Evolutionary conservation across 257 asterid species (phyloP).

Genomic region (Penstemon barbatus): DNA sequence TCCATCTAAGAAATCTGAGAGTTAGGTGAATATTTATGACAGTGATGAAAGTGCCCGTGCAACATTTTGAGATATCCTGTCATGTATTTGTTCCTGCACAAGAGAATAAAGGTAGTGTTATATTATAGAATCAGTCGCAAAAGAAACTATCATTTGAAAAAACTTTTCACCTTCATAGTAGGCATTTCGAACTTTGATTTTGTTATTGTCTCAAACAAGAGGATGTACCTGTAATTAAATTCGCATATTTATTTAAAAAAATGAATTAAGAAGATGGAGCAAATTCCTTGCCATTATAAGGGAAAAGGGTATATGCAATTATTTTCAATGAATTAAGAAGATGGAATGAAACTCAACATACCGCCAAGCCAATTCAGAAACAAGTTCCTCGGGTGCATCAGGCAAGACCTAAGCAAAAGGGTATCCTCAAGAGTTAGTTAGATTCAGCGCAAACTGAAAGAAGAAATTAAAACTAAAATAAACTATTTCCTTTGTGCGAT

Average conservation of each 20-base stretch:
- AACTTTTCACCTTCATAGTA: constrained; percentile 45
- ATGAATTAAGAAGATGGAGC: too few species aligned
- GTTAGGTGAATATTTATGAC: constrained; percentile 15
- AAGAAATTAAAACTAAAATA: background rate
- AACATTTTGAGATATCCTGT: constrained; percentile 72
- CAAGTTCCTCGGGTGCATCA: constrained; percentile 87
- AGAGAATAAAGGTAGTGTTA: constrained; percentile 18
- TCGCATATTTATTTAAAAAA: too few species aligned
- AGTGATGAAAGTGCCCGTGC: constrained; percentile 56
- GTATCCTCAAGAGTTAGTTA: constrained; percentile 20
- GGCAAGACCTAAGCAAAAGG: constrained; percentile 65
- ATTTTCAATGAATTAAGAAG: background rate
- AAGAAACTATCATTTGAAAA: background rate
- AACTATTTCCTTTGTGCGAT: background rate
- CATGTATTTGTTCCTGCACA: constrained; percentile 77
- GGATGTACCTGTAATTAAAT: constrained; percentile 60
- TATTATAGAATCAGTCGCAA: background rate
- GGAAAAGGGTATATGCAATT: background rate
- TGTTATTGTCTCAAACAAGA: constrained; percentile 82
- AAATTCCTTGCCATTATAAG: background rate
- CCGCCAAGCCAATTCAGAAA: constrained; percentile 94
- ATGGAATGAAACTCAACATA: constrained; percentile 29
- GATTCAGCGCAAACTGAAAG: background rate
- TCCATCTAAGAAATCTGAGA: background rate
- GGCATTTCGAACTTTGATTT: constrained; percentile 64